Conservation (phyloP, 2,329 filamentous ascomycete genomes). For the Ascochyta viciae-villosae region DNA sequence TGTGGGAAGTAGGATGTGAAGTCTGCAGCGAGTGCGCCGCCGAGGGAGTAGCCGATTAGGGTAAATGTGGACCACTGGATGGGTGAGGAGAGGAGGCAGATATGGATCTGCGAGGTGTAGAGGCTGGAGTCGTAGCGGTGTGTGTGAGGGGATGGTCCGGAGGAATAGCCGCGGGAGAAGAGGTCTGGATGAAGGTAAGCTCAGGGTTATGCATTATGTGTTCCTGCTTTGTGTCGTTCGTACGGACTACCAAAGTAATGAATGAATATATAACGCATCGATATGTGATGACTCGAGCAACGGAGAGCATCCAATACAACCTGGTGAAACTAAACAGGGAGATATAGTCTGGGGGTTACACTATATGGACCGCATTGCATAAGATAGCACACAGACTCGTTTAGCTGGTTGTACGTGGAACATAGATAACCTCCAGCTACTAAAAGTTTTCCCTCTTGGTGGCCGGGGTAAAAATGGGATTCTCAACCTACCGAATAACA, state of each 20-base stretch:
- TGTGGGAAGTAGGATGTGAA: slow-evolving; percentile 74
- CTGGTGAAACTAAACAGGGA: too few relatives aligned
- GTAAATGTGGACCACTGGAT: slow-evolving; percentile 65
- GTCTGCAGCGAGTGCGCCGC: slow-evolving; percentile 74
- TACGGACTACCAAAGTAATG: too few relatives aligned
- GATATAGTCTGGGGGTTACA: too few relatives aligned
- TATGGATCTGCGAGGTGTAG: slow-evolving; percentile 74
- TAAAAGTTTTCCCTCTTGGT: too few relatives aligned
- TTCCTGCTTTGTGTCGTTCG: too few relatives aligned
- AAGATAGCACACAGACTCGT: too few relatives aligned
- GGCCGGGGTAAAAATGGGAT: too few relatives aligned
- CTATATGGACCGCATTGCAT: too few relatives aligned
- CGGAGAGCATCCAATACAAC: too few relatives aligned
- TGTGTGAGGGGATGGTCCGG: slow-evolving; percentile 65
- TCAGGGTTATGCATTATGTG: too few relatives aligned
- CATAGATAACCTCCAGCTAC: too few relatives aligned
- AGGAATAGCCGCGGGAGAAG: slow-evolving; percentile 79
- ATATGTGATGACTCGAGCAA: not conserved
- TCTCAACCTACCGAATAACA: slow-evolving; percentile 70
- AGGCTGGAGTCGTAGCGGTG: slow-evolving; percentile 76
- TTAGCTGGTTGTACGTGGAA: too few relatives aligned
- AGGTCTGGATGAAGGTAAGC: slow-evolving; percentile 59
- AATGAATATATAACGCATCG: not conserved
- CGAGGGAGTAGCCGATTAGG: slow-evolving; percentile 80
- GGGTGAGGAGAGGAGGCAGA: slow-evolving; percentile 73